Evolutionary conservation across 805 yeast genomes (phyloP), one percentile per base, ranked within the genome.

Genomic region (Yamadazyma phyllophila): DNA sequence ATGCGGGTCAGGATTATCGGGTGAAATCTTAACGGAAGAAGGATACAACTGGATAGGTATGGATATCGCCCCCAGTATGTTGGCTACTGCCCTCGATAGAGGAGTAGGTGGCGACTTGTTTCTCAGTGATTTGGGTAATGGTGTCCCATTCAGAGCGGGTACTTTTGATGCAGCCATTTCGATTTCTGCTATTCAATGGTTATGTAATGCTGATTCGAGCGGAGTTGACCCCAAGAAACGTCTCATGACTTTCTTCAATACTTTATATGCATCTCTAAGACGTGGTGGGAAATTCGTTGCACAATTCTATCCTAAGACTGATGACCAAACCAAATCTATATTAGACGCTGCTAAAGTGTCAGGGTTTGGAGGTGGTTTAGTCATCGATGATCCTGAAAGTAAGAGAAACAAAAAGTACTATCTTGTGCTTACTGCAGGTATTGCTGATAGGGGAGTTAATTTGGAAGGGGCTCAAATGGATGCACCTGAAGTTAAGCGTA

Each of bases 281-380:
- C 80, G 96, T 61, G 99, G 99, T 40, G 99, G 99, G 6, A 94
- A 94, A 66, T 96, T 92, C 54, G 97, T 88, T 24, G 97, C 96
- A 15, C 99, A 94, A 66, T 94, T 92, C 62, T 94, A 94, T 66
- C 99, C 99, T 9, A 81, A 82, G 63, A 87, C 90, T 65, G 97
- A 94, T 53, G 78, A 74, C 27, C 98, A 94, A 65, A 82, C 83
- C 8, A 85, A 88, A 48, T 76, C 80, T 39, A 88, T 94, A 26
- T 70, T 88, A 44, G 76, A 76, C 33, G 87, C 96, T 17, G 98
- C 99, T 8, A 92, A 90, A 65, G 83, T 86, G 5, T 85, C 97
- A 0, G 99, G 99, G 1, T 94, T 94, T 64, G 92, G 89, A 46
- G 97, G 99, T 60, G 99, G 99, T 51, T 74, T 92, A 54, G 90